A percentile compares a stretch with the other conserved stretches of the same genome.
These are phyloP conservation scores for Tuber brumale DNA, from an alignment of 495 filamentous ascomycete species.

Conservation along the genomic window DNA sequence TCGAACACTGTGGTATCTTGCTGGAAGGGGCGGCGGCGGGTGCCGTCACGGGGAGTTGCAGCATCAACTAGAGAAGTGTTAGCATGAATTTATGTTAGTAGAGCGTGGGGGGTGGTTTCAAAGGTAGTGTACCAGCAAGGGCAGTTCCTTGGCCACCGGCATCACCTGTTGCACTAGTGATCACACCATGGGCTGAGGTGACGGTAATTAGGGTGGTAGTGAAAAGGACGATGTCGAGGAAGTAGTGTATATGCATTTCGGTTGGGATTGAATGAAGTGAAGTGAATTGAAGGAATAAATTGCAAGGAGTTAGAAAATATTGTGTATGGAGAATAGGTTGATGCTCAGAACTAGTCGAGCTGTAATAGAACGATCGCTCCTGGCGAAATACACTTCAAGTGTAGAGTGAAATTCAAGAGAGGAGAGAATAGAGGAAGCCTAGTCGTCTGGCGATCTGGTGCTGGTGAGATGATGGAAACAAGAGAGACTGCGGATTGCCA, in stretches of 20 bases:
- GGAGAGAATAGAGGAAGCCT: background rate
- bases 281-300: background rate
- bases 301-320: background rate
- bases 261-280: background rate
- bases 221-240: background rate
- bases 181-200: constrained; percentile 47
- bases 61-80: constrained; percentile 43
- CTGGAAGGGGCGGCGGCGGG: constrained; percentile 50
- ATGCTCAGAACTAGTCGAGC: background rate
- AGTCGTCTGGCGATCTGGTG: background rate
- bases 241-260: background rate
- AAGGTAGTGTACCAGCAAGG: constrained; percentile 36
- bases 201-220: background rate
- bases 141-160: constrained; percentile 45
- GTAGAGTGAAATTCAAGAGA: background rate
- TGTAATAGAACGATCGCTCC: background rate
- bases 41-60: constrained; percentile 51
- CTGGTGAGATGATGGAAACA: background rate
- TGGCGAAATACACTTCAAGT: background rate
- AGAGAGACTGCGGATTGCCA: background rate
- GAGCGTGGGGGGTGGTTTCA: background rate
- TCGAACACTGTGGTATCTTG: constrained; percentile 52
- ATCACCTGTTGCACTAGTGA: constrained; percentile 48
- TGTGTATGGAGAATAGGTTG: background rate
- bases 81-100: constrained; percentile 25